Base-by-base conservation (phyloP, 192 early-diverging fungal species). In the Polychytrium aggregatum region DNA sequence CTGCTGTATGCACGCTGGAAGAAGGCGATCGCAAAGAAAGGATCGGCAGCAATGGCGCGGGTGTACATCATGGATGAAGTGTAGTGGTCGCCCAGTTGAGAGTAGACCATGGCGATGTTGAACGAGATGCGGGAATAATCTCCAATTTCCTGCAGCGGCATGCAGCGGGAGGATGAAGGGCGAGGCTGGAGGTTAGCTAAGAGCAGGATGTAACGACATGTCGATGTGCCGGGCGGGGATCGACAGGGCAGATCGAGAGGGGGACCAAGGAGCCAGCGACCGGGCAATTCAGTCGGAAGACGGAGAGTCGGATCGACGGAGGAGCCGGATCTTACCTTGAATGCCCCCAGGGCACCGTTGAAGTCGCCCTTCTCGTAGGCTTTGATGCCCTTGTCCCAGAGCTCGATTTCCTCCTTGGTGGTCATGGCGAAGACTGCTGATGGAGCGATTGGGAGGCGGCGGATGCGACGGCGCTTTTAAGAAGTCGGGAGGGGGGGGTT, bases 81-180 rank as follows among this genome's bases (percentile, higher is more conserved):
- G 26, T 71, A 62, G 68, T 84, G 78, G 56, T 91, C 81, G 29
- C 77, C 83, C 31, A 83, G 62, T 22, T 74, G 80, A 1, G 84
- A 71, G 38, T 83, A 78, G 41, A 91, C 85, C 53, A 91, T 76
- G 6, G 85, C 90, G 46, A 87, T 85, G 65, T 94, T 94, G 67
- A 94, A 94, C 53, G 84, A 79, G 34, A 90, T 89, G 59, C 87
- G 88, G 37, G 90, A 87, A 31, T 81, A 85, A 53, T 89, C 85
- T 29, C 86, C 90, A 33, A 90, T 74, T 41, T 60, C 62, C 82
- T 84, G 67, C 13, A 29, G 17, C 8, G 1, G 20, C n/a, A n/a
- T n/a, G n/a, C n/a, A n/a, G n/a, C n/a, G n/a, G n/a, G n/a, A n/a
- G n/a, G n/a, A n/a, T n/a, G n/a, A n/a, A n/a, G n/a, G n/a, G n/a